phyloP scores from a whole-genome alignment of 2,329 filamentous ascomycete genomes.

The Alternaria triticina region DNA sequence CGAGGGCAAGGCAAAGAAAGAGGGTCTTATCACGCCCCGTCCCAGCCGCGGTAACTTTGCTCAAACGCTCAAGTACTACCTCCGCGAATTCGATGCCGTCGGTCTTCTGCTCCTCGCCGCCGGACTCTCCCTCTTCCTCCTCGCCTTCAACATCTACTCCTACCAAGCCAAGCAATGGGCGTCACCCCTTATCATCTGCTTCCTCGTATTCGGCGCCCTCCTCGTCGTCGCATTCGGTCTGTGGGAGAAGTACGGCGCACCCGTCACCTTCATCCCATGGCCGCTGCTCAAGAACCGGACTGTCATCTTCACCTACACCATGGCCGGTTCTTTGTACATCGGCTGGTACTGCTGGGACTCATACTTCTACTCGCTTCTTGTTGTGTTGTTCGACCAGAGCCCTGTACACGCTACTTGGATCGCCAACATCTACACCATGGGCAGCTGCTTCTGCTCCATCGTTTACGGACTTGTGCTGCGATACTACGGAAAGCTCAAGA shows the following conservation, averaged over 20 bases:
- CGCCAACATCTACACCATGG: constrained; percentile 50
- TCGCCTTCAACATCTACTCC: constrained; percentile 67
- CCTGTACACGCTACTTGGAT: constrained; percentile 48
- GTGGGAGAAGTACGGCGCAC: constrained; percentile 52
- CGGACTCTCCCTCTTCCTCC: constrained; percentile 69
- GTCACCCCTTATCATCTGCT: constrained; percentile 50
- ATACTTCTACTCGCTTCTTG: constrained; percentile 52
- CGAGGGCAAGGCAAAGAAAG: constrained; percentile 64
- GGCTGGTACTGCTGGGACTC: constrained; percentile 49
- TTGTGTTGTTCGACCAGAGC: constrained; percentile 48
- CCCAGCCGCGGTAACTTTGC: constrained; percentile 55
- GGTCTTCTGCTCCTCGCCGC: constrained; percentile 67
- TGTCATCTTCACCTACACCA: constrained; percentile 60
- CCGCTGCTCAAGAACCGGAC: constrained; percentile 58
- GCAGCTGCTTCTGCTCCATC: constrained; percentile 39
- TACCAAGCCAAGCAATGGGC: constrained; percentile 43
- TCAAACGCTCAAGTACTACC: constrained; percentile 61
- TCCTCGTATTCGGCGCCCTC: constrained; percentile 49
- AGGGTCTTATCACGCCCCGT: constrained; percentile 57
- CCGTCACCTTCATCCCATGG: constrained; percentile 54
- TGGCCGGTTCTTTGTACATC: constrained; percentile 50
- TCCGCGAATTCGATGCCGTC: constrained; percentile 67
- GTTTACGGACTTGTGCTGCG: constrained; percentile 38
- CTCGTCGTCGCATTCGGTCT: constrained; percentile 48
- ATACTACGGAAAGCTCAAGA: constrained; percentile 40